phyloP scores from a whole-genome alignment of 371 early-diverging fungal genomes.

The Modicella reniformis region DNA sequence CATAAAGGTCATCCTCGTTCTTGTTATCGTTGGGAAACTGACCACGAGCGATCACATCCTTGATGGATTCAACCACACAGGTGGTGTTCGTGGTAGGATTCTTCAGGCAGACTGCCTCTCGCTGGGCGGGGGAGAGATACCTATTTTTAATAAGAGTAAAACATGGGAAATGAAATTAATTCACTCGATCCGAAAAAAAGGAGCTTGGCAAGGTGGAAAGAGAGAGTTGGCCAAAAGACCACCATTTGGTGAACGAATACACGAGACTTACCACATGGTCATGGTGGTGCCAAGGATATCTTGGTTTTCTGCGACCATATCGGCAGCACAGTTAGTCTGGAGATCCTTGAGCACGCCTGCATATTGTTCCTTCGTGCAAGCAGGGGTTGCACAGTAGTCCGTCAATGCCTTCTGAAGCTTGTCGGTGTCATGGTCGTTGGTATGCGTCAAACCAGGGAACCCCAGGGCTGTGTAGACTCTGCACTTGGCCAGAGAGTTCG shows the following conservation, averaged over 20 bases:
- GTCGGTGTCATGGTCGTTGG: conserved; percentile 35
- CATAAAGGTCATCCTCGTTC: conserved; percentile 42
- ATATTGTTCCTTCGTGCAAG: conserved; percentile 44
- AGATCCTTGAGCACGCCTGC: conserved; percentile 35
- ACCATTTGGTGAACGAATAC: background rate
- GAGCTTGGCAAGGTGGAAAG: background rate
- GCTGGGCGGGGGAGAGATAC: conserved; percentile 49
- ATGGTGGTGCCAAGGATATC: conserved; percentile 27
- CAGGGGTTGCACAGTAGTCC: conserved; percentile 39
- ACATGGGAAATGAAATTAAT: conserved; percentile 4
- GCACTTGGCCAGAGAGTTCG: conserved; percentile 39
- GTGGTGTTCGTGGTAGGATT: conserved; percentile 23
- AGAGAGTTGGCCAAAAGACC: background rate
- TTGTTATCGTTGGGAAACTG: conserved; percentile 40
- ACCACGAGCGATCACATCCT: conserved; percentile 33
- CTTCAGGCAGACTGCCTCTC: conserved; percentile 41
- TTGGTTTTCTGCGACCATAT: conserved; percentile 35
- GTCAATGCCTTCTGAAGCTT: conserved; percentile 29
- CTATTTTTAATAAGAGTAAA: conserved; percentile 10
- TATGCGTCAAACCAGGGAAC: conserved; percentile 36
- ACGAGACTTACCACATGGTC: conserved; percentile 46
- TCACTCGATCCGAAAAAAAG: background rate
- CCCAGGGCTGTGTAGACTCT: conserved; percentile 48
- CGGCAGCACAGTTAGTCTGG: conserved; percentile 40
- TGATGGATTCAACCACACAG: conserved; percentile 46